Percentiles rank a stretch among this genome's conserved stretches.
These are phyloP conservation scores for Penicillium cinerascens DNA, from an alignment of 495 filamentous ascomycete species.

Conservation along the genomic window DNA sequence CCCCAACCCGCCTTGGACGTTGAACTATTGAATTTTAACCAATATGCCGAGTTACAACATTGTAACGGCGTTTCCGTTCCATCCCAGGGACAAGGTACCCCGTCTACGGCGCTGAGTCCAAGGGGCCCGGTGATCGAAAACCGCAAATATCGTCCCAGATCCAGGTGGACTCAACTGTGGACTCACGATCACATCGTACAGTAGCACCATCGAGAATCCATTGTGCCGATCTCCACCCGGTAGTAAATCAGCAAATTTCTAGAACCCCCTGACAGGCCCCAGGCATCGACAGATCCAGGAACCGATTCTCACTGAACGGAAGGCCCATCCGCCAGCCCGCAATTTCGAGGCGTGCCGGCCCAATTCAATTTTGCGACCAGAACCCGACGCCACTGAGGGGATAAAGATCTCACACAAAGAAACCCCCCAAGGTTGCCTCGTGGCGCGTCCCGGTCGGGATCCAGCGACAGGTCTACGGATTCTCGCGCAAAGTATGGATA, in stretches of 20 bases:
- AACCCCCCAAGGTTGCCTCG: neutral
- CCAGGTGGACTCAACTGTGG: neutral
- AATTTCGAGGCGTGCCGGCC: neutral
- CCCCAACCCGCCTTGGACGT: conserved; percentile 3
- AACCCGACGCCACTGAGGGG: neutral
- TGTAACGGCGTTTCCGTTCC: neutral
- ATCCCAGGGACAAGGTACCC: neutral
- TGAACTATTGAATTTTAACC: conserved; percentile 11
- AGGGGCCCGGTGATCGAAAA: neutral
- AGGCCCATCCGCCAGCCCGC: conserved; percentile 1
- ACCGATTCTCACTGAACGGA: conserved; percentile 11
- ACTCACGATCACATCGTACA: neutral
- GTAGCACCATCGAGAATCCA: neutral
- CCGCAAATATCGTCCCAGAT: neutral
- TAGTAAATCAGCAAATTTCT: neutral
- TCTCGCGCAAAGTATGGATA: conserved; percentile 1
- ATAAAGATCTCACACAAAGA: conserved; percentile 16
- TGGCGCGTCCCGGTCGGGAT: conserved; percentile 12
- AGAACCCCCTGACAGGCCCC: conserved; percentile 3
- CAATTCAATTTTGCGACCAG: conserved; percentile 6
- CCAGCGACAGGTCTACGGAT: neutral
- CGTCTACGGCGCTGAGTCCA: neutral
- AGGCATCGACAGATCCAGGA: conserved; percentile 1
- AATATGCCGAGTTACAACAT: neutral
- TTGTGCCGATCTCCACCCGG: neutral